These are phyloP conservation scores for Aspergillus sp. DNA, from an alignment of 2,329 filamentous ascomycete genomes.

Conservation along the genomic window DNA sequence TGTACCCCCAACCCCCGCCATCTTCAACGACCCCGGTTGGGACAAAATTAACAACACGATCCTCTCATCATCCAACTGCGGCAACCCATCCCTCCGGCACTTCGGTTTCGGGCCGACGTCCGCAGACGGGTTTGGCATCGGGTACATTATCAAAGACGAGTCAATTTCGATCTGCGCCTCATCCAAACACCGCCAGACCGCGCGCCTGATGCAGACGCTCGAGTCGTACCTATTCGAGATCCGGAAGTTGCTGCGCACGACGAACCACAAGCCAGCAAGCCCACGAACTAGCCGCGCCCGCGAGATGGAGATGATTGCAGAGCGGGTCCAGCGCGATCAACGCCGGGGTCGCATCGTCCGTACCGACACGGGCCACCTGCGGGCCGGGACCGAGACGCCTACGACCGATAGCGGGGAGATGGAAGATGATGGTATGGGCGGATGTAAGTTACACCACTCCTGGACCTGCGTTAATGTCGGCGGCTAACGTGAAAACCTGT, in stretches of 20 bases:
- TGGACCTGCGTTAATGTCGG: background rate
- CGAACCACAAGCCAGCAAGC: constrained; percentile 56
- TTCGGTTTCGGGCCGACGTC: constrained; percentile 96
- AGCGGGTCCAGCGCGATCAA: constrained; percentile 49
- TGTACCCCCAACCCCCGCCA: constrained; percentile 59
- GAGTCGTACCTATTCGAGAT: constrained; percentile 92
- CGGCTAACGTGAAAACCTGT: constrained; percentile 15
- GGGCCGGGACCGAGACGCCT: constrained; percentile 58
- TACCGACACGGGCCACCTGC: constrained; percentile 44
- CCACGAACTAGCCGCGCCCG: constrained; percentile 58
- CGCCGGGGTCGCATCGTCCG: constrained; percentile 72
- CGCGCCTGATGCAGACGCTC: constrained; percentile 82
- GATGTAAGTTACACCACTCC: constrained; percentile 67
- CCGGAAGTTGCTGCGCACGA: constrained; percentile 75
- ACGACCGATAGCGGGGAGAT: constrained; percentile 69
- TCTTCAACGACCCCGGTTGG: constrained; percentile 90
- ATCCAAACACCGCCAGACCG: constrained; percentile 91
- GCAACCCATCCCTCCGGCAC: constrained; percentile 89
- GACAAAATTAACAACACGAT: constrained; percentile 94
- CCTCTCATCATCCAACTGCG: constrained; percentile 96
- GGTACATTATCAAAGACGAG: constrained; percentile 98
- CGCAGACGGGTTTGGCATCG: constrained; percentile 92
- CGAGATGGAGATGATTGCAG: constrained; percentile 55
- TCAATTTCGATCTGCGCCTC: constrained; percentile 86
- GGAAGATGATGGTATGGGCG: constrained; percentile 86